These are phyloP conservation scores for Leccinum incarnatum DNA, from an alignment of 768 basidiomycete species.

Conservation along the genomic window DNA sequence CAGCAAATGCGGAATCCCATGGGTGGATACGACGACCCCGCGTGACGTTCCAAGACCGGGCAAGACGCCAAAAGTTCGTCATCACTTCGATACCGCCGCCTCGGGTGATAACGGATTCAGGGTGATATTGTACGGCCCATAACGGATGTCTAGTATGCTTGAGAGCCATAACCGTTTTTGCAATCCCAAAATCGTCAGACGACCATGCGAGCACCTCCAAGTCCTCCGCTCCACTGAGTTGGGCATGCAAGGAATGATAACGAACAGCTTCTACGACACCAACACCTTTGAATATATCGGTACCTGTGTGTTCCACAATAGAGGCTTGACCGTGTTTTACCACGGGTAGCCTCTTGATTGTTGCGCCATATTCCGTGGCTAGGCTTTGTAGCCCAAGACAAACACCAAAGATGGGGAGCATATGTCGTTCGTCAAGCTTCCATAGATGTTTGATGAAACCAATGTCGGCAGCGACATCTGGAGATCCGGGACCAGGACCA, in stretches of 20 bases:
- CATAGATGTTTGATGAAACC: slow-evolving; percentile 72
- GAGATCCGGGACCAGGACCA: slow-evolving; percentile 82
- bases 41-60: slow-evolving; percentile 51
- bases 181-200: slow-evolving; percentile 64
- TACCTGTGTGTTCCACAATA: slow-evolving; percentile 51
- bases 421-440: slow-evolving; percentile 48
- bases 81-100: slow-evolving; percentile 68
- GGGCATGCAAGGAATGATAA: slow-evolving; percentile 76
- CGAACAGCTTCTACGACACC: slow-evolving; percentile 60
- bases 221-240: slow-evolving; percentile 42
- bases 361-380: slow-evolving; percentile 60
- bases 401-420: slow-evolving; percentile 78
- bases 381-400: slow-evolving; percentile 83
- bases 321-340: slow-evolving; percentile 86
- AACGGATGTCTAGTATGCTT: slow-evolving; percentile 65
- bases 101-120: slow-evolving; percentile 75
- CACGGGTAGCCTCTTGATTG: slow-evolving; percentile 52
- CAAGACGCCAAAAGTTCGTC: slow-evolving; percentile 71
- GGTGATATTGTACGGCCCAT: slow-evolving; percentile 90
- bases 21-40: slow-evolving; percentile 36
- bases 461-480: slow-evolving; percentile 56
- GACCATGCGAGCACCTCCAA: slow-evolving; percentile 73
- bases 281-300: slow-evolving; percentile 60
- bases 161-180: slow-evolving; percentile 70
- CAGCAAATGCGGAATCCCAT: slow-evolving; percentile 40